Conservation (phyloP, 225 moss, liverwort and hornwort genomes). For the Marchantia paleacea region DNA sequence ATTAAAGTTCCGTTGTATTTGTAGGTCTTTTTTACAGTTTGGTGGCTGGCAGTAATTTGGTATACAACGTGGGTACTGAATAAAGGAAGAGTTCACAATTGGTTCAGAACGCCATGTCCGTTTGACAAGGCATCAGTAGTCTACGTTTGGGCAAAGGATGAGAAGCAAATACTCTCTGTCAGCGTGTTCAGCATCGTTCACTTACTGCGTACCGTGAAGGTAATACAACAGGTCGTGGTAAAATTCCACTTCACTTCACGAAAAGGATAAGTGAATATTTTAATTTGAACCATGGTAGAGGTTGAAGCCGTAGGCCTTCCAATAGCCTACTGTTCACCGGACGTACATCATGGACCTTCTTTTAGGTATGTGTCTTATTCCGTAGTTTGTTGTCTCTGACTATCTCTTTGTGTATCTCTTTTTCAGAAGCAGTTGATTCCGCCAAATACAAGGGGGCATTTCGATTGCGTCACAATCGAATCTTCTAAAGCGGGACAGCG, state of each 20-base stretch:
- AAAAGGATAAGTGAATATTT: background rate
- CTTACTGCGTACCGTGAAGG: slow-evolving; percentile 48
- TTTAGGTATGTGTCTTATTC: too few relatives aligned
- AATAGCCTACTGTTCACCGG: too few relatives aligned
- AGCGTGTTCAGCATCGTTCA: slow-evolving; percentile 61
- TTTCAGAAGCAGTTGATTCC: slow-evolving; percentile 46
- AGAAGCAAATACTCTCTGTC: slow-evolving; percentile 53
- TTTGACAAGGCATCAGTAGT: slow-evolving; percentile 59
- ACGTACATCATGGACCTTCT: too few relatives aligned
- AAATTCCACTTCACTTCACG: too few relatives aligned
- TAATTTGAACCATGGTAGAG: too few relatives aligned
- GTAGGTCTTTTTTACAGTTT: slow-evolving; percentile 69
- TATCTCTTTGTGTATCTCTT: background rate
- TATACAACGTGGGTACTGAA: slow-evolving; percentile 67
- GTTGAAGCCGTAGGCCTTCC: too few relatives aligned
- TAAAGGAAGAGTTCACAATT: slow-evolving; percentile 72
- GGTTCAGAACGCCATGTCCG: slow-evolving; percentile 66
- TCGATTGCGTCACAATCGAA: slow-evolving; percentile 42
- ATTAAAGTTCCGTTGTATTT: background rate
- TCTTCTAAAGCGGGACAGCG: slow-evolving; percentile 45
- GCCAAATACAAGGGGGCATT: slow-evolving; percentile 47
- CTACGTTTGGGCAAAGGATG: slow-evolving; percentile 56
- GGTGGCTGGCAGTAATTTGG: slow-evolving; percentile 83
- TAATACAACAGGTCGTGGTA: slow-evolving; percentile 9
- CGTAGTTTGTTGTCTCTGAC: background rate